Evolutionary conservation across 2,329 filamentous ascomycete species (phyloP).

Genomic region (Colletotrichum sp.): DNA sequence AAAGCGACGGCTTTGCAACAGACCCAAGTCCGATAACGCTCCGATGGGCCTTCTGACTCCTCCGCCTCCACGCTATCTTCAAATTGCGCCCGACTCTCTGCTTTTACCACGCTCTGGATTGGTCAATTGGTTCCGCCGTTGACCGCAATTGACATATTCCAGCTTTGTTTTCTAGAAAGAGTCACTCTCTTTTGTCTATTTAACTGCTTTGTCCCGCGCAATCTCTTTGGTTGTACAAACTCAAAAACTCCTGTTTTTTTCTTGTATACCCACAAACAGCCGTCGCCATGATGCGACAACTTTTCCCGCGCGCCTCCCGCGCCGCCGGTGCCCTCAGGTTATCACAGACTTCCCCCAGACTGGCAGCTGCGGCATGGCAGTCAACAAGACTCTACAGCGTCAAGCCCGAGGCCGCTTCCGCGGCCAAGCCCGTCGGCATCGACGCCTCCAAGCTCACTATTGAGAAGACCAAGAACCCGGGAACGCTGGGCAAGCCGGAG

Average conservation of each 20-base stretch:
- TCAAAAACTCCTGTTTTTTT: not conserved
- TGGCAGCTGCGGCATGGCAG: conserved; percentile 33
- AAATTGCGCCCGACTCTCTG: conserved; percentile 5
- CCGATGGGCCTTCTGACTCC: conserved; percentile 23
- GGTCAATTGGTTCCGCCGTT: conserved; percentile 4
- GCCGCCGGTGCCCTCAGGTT: conserved; percentile 31
- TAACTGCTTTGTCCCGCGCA: not conserved
- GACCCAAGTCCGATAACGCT: conserved; percentile 29
- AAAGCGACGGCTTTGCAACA: conserved; percentile 21
- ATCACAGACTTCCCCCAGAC: conserved; percentile 29
- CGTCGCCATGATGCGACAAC: conserved; percentile 49
- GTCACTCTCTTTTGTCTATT: not conserved
- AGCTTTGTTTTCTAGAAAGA: not conserved
- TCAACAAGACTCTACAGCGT: conserved; percentile 56
- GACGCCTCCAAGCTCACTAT: conserved; percentile 80
- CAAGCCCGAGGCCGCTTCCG: conserved; percentile 53
- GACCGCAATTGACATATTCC: not conserved
- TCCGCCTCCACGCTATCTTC: conserved; percentile 4
- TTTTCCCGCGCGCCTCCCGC: conserved; percentile 44
- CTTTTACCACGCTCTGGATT: conserved; percentile 10
- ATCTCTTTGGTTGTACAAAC: not conserved
- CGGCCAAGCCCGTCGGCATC: conserved; percentile 66
- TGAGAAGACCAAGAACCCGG: conserved; percentile 77
- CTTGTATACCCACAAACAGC: not conserved
- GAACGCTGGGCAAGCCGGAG: conserved; percentile 73